phyloP scores from a whole-genome alignment of 306 rosid genomes.

The Phaseolus lunatus region DNA sequence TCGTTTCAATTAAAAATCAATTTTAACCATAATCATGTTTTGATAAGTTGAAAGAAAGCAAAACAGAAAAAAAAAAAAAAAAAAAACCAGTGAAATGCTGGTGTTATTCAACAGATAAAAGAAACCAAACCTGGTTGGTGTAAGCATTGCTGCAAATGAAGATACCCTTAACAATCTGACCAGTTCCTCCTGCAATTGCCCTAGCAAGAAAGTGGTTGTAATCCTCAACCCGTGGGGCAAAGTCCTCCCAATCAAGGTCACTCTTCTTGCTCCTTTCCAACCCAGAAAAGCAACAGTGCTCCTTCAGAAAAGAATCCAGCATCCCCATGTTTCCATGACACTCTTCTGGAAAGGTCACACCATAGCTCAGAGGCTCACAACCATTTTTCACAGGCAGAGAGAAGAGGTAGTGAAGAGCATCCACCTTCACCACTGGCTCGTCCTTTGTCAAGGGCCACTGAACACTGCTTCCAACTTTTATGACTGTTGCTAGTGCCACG shows the following conservation, averaged over 20 bases:
- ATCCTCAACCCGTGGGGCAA: constrained; percentile 82
- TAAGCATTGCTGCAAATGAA: constrained; percentile 88
- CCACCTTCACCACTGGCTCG: constrained; percentile 89
- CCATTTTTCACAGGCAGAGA: constrained; percentile 76
- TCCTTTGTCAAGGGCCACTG: constrained; percentile 96
- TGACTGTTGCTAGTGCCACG: constrained; percentile 67
- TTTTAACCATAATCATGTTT: too few relatives aligned
- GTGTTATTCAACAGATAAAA: not conserved
- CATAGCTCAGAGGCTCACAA: constrained; percentile 87
- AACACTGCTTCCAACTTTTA: constrained; percentile 68
- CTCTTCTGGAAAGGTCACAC: constrained; percentile 69
- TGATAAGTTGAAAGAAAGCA: too few relatives aligned
- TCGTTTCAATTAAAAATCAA: too few relatives aligned
- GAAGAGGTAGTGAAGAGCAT: constrained; percentile 69
- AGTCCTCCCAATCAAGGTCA: constrained; percentile 85
- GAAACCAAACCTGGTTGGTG: constrained; percentile 71
- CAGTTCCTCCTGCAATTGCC: constrained; percentile 94
- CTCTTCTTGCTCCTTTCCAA: constrained; percentile 43
- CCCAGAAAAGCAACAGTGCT: constrained; percentile 72
- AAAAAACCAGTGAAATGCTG: not conserved
- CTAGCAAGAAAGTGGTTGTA: constrained; percentile 83
- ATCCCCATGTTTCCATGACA: constrained; percentile 48
- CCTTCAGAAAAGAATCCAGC: constrained; percentile 73
- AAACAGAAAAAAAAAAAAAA: too few relatives aligned
- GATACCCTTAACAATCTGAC: constrained; percentile 94